Base-by-base conservation (phyloP, 352 stramenopile species). In the Globisporangium parvum region DNA sequence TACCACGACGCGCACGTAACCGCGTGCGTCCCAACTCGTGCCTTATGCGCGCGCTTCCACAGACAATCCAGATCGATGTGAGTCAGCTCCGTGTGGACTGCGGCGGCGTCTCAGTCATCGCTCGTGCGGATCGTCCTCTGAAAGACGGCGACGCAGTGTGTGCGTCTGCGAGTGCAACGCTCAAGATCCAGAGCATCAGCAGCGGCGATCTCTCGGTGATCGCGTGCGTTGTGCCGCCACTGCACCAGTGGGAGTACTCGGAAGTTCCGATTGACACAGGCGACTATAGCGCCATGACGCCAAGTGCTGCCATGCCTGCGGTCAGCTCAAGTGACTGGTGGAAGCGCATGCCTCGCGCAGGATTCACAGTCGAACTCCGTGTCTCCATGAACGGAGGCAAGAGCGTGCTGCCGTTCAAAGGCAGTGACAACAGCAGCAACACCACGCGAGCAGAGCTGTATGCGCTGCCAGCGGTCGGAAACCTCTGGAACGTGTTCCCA, bases 1-100 rank as follows among this genome's bases (percentile, higher is more conserved):
- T 75, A 67, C 21, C 80, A 91, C 33, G 59, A 80, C 2, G 75
- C 70, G 1, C 51, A 60, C 18, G 48, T 88, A 0, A 62, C 15
- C 67, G 74, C 15, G 56, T 71, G 15, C 62, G 44, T 1, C 80
- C 80, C 10, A 91, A 91, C 50, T 85, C 75, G 17, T 80, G 87
- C 49, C 58, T 83, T 9, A 59, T 62, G 5, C 65, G 28, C 11
- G 57, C 65, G 14, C 50, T 85, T 0, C 73, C 70, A 0, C 62
- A 77, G 40, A 64, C 51, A 1, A 58, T 89, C 24, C 69, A 67
- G 2, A 51, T 89, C 1, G 61, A 81, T 21, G 40, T 82, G 6
- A 39, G 64, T 11, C 72, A 84, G 39, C 28, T 75, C 21, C 60
- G 67, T 1, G 14, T 31, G 8, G 33, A 59, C 23, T 56, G 59